These are phyloP conservation scores for Diaporthe vaccinii DNA, from an alignment of 2,329 filamentous ascomycete species.

Conservation along the genomic window DNA sequence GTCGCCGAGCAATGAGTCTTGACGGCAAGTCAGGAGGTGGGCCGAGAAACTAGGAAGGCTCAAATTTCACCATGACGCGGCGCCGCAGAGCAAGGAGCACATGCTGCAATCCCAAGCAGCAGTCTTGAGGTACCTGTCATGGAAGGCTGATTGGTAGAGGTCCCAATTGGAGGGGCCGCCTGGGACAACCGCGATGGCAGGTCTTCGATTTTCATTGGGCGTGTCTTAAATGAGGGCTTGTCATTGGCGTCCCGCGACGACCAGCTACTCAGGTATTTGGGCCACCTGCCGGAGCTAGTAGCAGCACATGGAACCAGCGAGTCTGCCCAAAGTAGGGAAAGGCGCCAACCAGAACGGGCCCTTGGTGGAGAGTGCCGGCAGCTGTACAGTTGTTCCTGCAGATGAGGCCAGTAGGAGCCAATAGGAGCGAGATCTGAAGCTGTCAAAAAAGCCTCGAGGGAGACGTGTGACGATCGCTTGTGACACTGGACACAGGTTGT, in stretches of 20 bases:
- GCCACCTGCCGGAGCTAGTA: slow-evolving; percentile 24
- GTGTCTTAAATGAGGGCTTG: slow-evolving; percentile 7
- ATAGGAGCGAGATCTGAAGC: background rate
- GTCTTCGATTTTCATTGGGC: slow-evolving; percentile 9
- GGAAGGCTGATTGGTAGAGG: slow-evolving; percentile 24
- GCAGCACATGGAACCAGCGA: slow-evolving; percentile 25
- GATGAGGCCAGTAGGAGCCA: slow-evolving; percentile 7
- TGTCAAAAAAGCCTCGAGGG: slow-evolving; percentile 5
- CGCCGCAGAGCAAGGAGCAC: slow-evolving; percentile 1
- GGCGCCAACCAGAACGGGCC: background rate
- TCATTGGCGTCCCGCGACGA: background rate
- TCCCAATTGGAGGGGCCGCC: slow-evolving; percentile 23
- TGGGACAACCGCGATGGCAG: background rate
- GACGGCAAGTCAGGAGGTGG: slow-evolving; percentile 13
- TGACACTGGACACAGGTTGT: slow-evolving; percentile 20
- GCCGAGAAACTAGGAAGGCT: background rate
- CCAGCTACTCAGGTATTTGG: slow-evolving; percentile 6
- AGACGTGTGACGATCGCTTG: slow-evolving; percentile 18
- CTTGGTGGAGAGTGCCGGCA: background rate
- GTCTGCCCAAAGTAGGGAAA: background rate
- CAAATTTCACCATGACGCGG: background rate
- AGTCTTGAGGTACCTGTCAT: slow-evolving; percentile 7
- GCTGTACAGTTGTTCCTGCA: slow-evolving; percentile 27
- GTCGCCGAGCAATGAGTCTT: slow-evolving; percentile 1
- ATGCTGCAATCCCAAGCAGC: slow-evolving; percentile 15